Evolutionary conservation across 305 asterid genomes (phyloP).

Genomic region (Fraxinus paxiana): DNA sequence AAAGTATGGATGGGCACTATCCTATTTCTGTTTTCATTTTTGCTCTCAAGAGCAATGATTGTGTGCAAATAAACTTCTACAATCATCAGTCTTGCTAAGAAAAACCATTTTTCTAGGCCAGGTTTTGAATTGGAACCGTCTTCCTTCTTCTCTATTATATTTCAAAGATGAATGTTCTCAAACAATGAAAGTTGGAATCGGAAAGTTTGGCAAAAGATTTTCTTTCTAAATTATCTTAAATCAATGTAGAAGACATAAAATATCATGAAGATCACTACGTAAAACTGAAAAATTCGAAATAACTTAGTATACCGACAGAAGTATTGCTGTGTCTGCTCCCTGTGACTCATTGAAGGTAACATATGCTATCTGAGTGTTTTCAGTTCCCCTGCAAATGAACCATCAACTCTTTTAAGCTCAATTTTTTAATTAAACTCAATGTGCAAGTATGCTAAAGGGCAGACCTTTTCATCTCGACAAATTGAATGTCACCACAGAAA

Average conservation of each 20-base stretch:
- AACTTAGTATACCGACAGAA: constrained; percentile 39
- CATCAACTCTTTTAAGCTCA: background rate
- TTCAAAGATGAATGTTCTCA: background rate
- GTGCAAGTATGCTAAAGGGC: background rate
- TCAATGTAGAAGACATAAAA: background rate
- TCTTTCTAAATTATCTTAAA: background rate
- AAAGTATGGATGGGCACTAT: background rate
- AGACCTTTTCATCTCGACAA: constrained; percentile 52
- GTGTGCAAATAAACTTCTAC: background rate
- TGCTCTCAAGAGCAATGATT: background rate
- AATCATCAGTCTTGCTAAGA: background rate
- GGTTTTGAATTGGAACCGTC: too few relatives aligned
- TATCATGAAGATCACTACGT: background rate
- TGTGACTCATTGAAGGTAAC: constrained; percentile 48
- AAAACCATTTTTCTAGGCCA: background rate
- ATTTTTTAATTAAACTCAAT: background rate
- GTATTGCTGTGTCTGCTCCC: constrained; percentile 49
- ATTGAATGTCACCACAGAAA: constrained; percentile 49
- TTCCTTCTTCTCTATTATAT: background rate
- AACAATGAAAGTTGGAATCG: background rate
- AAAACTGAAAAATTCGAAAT: background rate
- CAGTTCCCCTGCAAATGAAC: constrained; percentile 35
- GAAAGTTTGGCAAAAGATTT: background rate
- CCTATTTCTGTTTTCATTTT: background rate
- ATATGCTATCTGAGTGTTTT: constrained; percentile 39